phyloP scores from a whole-genome alignment of 768 basidiomycete genomes.

The Naganishia onofrii region DNA sequence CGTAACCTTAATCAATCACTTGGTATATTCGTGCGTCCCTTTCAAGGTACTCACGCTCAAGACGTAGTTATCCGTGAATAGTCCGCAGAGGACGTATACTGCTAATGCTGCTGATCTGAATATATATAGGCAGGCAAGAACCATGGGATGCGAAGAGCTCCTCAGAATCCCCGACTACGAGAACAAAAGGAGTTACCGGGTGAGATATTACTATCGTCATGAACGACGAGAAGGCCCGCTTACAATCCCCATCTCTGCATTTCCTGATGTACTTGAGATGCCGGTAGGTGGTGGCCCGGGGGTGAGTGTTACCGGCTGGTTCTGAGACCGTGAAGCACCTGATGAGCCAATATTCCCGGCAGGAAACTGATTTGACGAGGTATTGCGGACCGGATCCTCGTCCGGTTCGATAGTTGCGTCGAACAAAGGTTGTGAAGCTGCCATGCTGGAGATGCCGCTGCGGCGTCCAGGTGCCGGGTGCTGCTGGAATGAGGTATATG shows the following conservation, averaged over 20 bases:
- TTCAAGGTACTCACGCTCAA: slow-evolving; percentile 67
- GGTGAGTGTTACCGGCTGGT: slow-evolving; percentile 21
- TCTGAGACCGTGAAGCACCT: slow-evolving; percentile 33
- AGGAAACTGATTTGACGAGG: slow-evolving; percentile 30
- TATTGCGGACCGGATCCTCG: slow-evolving; percentile 54
- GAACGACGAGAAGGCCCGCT: slow-evolving; percentile 37
- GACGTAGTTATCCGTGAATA: slow-evolving; percentile 81
- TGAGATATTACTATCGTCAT: slow-evolving; percentile 3
- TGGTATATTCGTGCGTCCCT: background rate
- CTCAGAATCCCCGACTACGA: slow-evolving; percentile 42
- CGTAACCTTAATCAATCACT: background rate
- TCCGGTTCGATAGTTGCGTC: slow-evolving; percentile 78
- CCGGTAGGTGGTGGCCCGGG: slow-evolving; percentile 42
- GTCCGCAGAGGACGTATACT: slow-evolving; percentile 89
- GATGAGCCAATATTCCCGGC: slow-evolving; percentile 49
- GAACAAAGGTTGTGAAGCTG: slow-evolving; percentile 60
- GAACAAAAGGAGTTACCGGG: slow-evolving; percentile 54
- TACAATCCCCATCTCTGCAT: slow-evolving; percentile 71
- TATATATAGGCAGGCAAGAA: slow-evolving; percentile 81
- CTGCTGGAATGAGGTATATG: no score
- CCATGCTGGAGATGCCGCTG: slow-evolving; percentile 32
- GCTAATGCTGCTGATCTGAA: slow-evolving; percentile 84
- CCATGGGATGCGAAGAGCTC: slow-evolving; percentile 58
- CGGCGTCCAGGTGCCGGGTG: background rate
- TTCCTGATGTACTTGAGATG: slow-evolving; percentile 58